Evolutionary conservation across 352 stramenopile genomes (phyloP).

Genomic region (Phytophthora tubulina): DNA sequence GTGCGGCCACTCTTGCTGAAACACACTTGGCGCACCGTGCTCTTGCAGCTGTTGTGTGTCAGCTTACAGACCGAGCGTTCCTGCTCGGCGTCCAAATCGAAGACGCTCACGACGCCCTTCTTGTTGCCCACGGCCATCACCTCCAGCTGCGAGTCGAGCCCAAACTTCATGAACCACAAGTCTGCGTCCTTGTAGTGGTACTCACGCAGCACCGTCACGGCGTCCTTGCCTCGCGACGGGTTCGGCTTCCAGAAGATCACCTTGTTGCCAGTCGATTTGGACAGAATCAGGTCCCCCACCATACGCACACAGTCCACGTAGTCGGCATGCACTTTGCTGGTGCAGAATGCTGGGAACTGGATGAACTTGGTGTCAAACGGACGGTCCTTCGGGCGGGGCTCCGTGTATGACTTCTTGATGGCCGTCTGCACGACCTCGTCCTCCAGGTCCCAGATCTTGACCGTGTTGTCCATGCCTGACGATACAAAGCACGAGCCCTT

Average conservation of each 20-base stretch:
- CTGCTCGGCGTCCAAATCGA: constrained; percentile 78
- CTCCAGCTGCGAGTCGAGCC: constrained; percentile 76
- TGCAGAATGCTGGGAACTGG: constrained; percentile 93
- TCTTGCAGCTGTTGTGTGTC: constrained; percentile 79
- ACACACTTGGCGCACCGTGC: constrained; percentile 80
- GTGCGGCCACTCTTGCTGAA: constrained; percentile 80
- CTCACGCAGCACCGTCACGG: constrained; percentile 83
- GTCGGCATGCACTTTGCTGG: constrained; percentile 91
- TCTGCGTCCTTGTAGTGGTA: constrained; percentile 87
- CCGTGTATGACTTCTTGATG: constrained; percentile 81
- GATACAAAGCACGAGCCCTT: constrained; percentile 91
- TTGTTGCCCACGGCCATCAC: constrained; percentile 87
- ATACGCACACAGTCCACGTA: constrained; percentile 92
- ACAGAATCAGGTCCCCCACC: constrained; percentile 81
- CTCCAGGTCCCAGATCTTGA: constrained; percentile 95
- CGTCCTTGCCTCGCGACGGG: constrained; percentile 79
- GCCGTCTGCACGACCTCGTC: constrained; percentile 74
- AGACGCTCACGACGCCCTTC: constrained; percentile 82
- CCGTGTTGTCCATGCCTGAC: constrained; percentile 93
- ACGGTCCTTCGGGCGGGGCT: constrained; percentile 63
- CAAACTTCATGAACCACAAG: constrained; percentile 92
- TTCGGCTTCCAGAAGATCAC: constrained; percentile 95
- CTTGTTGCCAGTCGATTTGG: constrained; percentile 88
- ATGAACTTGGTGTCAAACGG: constrained; percentile 88
- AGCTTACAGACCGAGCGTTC: constrained; percentile 79